Conservation (phyloP, 2,329 filamentous ascomycete species). For the Aspergillus sojae region DNA sequence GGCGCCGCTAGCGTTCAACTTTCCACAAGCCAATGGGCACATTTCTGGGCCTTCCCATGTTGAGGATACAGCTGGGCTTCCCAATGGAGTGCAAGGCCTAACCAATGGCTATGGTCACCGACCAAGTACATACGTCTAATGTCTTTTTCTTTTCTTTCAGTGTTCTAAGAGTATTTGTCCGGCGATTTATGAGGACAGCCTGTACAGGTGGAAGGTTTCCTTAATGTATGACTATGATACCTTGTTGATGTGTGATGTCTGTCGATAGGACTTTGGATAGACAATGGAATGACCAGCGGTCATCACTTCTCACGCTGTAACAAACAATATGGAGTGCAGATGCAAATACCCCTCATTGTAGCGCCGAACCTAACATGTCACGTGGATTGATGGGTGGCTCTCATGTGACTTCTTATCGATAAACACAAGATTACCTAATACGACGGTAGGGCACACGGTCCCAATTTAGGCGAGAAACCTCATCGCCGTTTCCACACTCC, state of each 20-base stretch:
- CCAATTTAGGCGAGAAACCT: conserved; percentile 32
- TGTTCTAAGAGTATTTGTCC: conserved; percentile 16
- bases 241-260: conserved; percentile 34
- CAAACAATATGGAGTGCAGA: background rate
- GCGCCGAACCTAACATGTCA: background rate
- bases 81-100: conserved; percentile 33
- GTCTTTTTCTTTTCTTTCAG: conserved; percentile 29
- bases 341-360: background rate
- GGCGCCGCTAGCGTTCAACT: conserved; percentile 16
- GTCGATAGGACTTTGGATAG: conserved; percentile 19
- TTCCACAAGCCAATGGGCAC: conserved; percentile 36
- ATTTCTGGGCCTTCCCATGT: conserved; percentile 23
- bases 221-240: conserved; percentile 49
- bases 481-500: conserved; percentile 25
- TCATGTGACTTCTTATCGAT: conserved; percentile 4
- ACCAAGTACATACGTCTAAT: conserved; percentile 46
- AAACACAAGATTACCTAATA: conserved; percentile 10
- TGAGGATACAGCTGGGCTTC: conserved; percentile 20
- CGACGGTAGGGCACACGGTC: conserved; percentile 18
- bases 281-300: conserved; percentile 14
- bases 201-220: conserved; percentile 36
- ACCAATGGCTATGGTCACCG: conserved; percentile 41
- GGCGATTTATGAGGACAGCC: conserved; percentile 16
- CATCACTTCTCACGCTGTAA: background rate
- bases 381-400: background rate